These are phyloP conservation scores for sweet orange (Citrus sinensis) DNA, from an alignment of 345 rosid species.

Conservation along the genomic window DVS_A1.0 CM039167.1:22795501-22796000, in stretches of 20 bases:
- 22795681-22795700: background rate
- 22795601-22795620: slow-evolving; percentile 89
- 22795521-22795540: slow-evolving; percentile 89
- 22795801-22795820: no score
- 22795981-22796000: background rate
- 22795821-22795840: no score
- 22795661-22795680: background rate
- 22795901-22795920: background rate
- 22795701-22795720: background rate
- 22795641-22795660: slow-evolving; percentile 49
- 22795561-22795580: slow-evolving; percentile 42
- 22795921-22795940: background rate
- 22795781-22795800: no score
- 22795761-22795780: no score
- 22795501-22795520: slow-evolving; percentile 77
- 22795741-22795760: no score
- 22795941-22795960: background rate
- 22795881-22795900: background rate
- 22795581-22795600: slow-evolving; percentile 70
- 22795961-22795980: no score
- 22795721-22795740: background rate
- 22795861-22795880: no score
- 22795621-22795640: slow-evolving; percentile 90
- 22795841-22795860: no score
- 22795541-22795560: slow-evolving; percentile 86